Evolutionary conservation across 805 yeast species (phyloP).

Genomic region (Cyberlindnera veronae): DNA sequence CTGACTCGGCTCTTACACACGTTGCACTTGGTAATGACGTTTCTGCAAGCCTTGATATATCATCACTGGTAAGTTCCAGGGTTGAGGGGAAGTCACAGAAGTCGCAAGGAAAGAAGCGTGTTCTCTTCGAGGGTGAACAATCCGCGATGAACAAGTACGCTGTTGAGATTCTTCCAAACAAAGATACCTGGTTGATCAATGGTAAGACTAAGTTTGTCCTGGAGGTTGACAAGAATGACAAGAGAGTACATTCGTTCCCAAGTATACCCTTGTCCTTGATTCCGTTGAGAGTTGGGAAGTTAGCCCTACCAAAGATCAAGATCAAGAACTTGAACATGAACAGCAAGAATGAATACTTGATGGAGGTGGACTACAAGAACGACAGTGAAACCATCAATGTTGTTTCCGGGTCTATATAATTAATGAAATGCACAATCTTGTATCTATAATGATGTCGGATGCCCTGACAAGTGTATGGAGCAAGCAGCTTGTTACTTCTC

Average conservation of each 20-base stretch:
- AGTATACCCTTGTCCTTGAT: conserved; percentile 46
- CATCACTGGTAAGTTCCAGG: conserved; percentile 31
- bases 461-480: too few relatives aligned
- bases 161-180: conserved; percentile 45
- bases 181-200: conserved; percentile 76
- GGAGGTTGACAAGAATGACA: conserved; percentile 29
- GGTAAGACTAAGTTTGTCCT: conserved; percentile 63
- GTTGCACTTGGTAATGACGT: conserved; percentile 61
- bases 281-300: conserved; percentile 74
- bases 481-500: not conserved
- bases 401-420: conserved; percentile 48
- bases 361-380: conserved; percentile 65
- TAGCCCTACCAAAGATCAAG: conserved; percentile 61
- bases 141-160: conserved; percentile 33
- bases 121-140: conserved; percentile 21
- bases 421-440: not conserved
- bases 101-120: conserved; percentile 20
- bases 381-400: conserved; percentile 67
- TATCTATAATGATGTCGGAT: not conserved
- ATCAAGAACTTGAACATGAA: conserved; percentile 34
- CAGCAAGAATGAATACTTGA: conserved; percentile 33
- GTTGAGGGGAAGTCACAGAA: conserved; percentile 1
- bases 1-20: conserved; percentile 39
- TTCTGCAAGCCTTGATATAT: conserved; percentile 34
- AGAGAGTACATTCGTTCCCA: conserved; percentile 10